Evolutionary conservation across 345 rosid species (phyloP).

Genomic region (Eucalyptus camaldulensis): DNA sequence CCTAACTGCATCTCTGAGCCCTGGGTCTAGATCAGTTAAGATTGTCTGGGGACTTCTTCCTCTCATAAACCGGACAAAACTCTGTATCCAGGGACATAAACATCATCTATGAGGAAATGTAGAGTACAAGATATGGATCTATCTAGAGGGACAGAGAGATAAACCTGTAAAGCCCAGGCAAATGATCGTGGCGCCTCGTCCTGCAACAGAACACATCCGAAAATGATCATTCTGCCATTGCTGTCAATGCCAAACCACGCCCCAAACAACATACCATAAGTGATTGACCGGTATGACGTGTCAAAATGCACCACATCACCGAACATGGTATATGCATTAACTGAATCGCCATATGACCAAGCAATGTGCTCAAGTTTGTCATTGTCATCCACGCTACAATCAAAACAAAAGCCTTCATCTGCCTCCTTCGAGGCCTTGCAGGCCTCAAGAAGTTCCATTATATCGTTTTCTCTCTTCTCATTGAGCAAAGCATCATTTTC

Average conservation of each 20-base stretch:
- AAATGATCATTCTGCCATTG: constrained; percentile 52
- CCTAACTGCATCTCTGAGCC: constrained; percentile 64
- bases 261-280: constrained; percentile 76
- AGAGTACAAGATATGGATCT: neutral
- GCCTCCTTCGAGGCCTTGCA: constrained; percentile 63
- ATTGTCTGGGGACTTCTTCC: constrained; percentile 74
- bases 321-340: constrained; percentile 39
- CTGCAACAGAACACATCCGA: constrained; percentile 79
- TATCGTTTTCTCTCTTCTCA: constrained; percentile 72
- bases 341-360: constrained; percentile 69
- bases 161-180: constrained; percentile 92
- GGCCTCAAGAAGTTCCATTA: constrained; percentile 61
- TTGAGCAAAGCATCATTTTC: constrained; percentile 74
- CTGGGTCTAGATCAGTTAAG: constrained; percentile 69
- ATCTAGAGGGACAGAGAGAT: neutral
- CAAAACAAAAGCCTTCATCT: constrained; percentile 53
- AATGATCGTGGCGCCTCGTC: constrained; percentile 63
- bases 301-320: constrained; percentile 84
- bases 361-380: constrained; percentile 74
- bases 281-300: constrained; percentile 59
- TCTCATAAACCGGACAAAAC: constrained; percentile 74
- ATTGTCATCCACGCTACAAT: constrained; percentile 51
- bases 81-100: constrained; percentile 47
- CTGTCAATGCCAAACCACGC: constrained; percentile 68
- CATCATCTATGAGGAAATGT: constrained; percentile 5